Conservation (phyloP, 768 basidiomycete species). For the Exsudoporus frostii region DNA sequence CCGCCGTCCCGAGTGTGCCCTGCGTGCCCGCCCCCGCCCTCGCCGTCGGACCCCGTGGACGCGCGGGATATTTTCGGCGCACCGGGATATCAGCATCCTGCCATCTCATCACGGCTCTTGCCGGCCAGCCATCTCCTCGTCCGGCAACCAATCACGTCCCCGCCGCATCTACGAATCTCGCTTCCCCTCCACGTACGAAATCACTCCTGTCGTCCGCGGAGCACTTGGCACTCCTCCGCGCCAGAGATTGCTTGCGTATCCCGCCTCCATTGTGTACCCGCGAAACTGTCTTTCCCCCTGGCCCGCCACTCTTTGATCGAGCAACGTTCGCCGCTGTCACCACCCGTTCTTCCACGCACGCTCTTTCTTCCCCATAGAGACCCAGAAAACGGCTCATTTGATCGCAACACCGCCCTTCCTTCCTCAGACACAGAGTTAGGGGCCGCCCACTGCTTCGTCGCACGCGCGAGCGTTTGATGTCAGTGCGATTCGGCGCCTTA, state of each 20-base stretch:
- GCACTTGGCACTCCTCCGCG: background rate
- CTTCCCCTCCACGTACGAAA: background rate
- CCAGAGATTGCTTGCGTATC: background rate
- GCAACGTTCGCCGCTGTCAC: constrained; percentile 5
- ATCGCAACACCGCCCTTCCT: background rate
- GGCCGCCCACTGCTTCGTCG: constrained; percentile 5
- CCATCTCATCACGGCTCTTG: constrained; percentile 5
- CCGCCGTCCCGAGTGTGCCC: no score
- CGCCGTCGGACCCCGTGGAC: background rate
- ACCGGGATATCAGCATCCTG: background rate
- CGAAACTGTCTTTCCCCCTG: constrained; percentile 2
- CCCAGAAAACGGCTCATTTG: background rate
- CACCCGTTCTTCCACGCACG: background rate
- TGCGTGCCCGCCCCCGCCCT: no score
- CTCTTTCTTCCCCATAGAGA: background rate
- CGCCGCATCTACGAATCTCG: background rate
- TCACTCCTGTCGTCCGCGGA: background rate
- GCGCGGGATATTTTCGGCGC: background rate
- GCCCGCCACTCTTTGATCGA: constrained; percentile 10
- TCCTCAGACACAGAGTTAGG: background rate
- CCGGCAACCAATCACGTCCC: constrained; percentile 2
- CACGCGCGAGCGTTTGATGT: constrained; percentile 1
- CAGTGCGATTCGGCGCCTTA: constrained; percentile 5
- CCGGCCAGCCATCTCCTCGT: background rate
- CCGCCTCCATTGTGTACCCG: background rate